Conservation (phyloP, 1,284 basidiomycete species). For the Rhodotorula sp. region DNA sequence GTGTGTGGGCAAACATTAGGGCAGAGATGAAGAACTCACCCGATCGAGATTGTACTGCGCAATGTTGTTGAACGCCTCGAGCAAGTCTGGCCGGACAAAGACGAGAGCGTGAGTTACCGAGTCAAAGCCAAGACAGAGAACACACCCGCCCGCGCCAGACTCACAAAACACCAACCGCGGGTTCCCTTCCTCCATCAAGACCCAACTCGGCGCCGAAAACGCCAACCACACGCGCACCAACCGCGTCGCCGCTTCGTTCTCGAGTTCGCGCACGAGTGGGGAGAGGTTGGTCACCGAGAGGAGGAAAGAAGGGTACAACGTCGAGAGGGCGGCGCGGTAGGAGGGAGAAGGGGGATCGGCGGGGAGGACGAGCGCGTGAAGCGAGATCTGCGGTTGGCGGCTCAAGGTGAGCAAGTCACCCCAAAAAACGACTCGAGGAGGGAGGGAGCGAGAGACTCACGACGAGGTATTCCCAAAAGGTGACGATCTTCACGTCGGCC, state of each 20-base stretch:
- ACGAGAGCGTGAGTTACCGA: background rate
- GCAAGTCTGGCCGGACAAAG: constrained; percentile 53
- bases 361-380: constrained; percentile 79
- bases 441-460: constrained; percentile 50
- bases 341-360: constrained; percentile 46
- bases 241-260: constrained; percentile 66
- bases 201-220: constrained; percentile 81
- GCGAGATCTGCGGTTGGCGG: constrained; percentile 51
- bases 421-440: background rate
- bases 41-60: constrained; percentile 53
- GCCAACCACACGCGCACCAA: constrained; percentile 83
- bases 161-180: constrained; percentile 87
- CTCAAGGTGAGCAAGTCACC: constrained; percentile 30
- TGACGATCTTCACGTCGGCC: constrained; percentile 49
- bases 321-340: constrained; percentile 46
- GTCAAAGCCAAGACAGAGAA: too few relatives aligned
- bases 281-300: constrained; percentile 83
- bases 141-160: constrained; percentile 53
- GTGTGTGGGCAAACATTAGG: constrained; percentile 46
- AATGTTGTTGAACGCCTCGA: constrained; percentile 86
- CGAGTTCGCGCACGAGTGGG: constrained; percentile 50
- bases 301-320: constrained; percentile 70
- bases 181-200: constrained; percentile 89
- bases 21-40: background rate
- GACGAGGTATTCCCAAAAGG: constrained; percentile 78